Evolutionary conservation across 2,329 filamentous ascomycete species (phyloP), one percentile per base, ranked within the genome.

Genomic region (Botrytis galanthina): DNA sequence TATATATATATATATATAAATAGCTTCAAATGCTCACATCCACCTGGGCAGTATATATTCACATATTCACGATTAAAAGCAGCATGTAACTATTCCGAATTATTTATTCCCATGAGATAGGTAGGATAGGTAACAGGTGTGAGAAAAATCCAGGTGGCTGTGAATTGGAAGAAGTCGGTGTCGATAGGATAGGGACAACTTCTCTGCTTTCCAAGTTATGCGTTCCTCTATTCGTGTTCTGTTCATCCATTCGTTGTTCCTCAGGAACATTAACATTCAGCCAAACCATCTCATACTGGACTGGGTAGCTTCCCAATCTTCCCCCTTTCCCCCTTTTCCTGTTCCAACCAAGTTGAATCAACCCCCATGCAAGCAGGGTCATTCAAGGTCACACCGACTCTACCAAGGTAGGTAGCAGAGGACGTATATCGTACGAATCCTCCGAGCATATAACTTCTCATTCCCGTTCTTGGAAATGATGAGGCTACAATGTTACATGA

Each of bases 81-180:
- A 71, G 70, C 70, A 71, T 54, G 59, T 39, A 54, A 71, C 70
- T 71, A 71, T 64, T 54, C 59, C 57, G 14, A 54, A 54, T 44
- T 54, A 54, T 63, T 37, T 39, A 35, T 29, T 5, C 6, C 32
- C 35, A n/a, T 32, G 4, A 42, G 16, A 57, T 57, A 63, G n/a
- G 16, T 32, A 63, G n/a, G 16, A 57, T 57, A 63, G n/a, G 26
- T n/a, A 20, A n/a, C 29, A 32, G 37, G 22, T 20, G 14, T 29
- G 44, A 57, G n/a, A 35, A 71, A 71, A 63, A 71, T 48, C 42
- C 59, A 29, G 70, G 70, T 62, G 70, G 70, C 70, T 64, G 70
- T 71, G 44, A 57, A 64, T 37, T 29, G 29, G 18, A 32, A 72
- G 70, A 67, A 68, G 61, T 59, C 42, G 46, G 60, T 64, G 63